Conservation (phyloP, 345 rosid species). For the Gossypium rotundifolium region DNA sequence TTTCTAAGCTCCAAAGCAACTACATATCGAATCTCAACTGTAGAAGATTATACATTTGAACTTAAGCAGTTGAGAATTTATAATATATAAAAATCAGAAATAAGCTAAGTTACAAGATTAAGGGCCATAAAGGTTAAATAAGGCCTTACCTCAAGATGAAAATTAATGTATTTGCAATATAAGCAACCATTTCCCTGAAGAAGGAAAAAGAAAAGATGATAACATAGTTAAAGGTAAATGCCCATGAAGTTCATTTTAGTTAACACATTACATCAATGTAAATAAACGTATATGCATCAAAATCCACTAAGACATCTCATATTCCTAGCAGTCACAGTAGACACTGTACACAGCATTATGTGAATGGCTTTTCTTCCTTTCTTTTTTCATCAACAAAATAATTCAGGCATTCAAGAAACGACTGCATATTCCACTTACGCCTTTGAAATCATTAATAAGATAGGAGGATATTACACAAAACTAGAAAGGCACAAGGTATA, state of each 20-base stretch:
- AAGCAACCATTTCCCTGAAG: slow-evolving; percentile 94
- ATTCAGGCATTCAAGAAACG: neutral
- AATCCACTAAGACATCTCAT: neutral
- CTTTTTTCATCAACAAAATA: neutral
- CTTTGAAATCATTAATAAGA: neutral
- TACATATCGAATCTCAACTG: neutral
- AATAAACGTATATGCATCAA: neutral
- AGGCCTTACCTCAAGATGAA: slow-evolving; percentile 80
- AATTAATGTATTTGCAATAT: slow-evolving; percentile 91
- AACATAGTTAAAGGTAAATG: neutral
- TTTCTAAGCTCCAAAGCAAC: neutral
- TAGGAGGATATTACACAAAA: neutral
- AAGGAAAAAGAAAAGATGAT: neutral
- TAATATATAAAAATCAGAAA: neutral
- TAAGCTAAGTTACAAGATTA: neutral
- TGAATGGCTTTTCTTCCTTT: neutral
- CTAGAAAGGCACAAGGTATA: slow-evolving; percentile 22
- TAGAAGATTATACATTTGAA: neutral
- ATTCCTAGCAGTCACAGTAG: neutral
- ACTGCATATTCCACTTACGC: neutral
- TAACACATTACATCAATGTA: neutral
- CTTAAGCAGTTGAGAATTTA: neutral
- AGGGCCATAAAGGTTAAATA: neutral
- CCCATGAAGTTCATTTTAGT: neutral
- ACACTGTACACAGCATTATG: neutral